A percentile compares a stretch with the other conserved stretches of the same genome.
phyloP scores from a whole-genome alignment of 83 land plant species.

The Thuja plicata region DNA sequence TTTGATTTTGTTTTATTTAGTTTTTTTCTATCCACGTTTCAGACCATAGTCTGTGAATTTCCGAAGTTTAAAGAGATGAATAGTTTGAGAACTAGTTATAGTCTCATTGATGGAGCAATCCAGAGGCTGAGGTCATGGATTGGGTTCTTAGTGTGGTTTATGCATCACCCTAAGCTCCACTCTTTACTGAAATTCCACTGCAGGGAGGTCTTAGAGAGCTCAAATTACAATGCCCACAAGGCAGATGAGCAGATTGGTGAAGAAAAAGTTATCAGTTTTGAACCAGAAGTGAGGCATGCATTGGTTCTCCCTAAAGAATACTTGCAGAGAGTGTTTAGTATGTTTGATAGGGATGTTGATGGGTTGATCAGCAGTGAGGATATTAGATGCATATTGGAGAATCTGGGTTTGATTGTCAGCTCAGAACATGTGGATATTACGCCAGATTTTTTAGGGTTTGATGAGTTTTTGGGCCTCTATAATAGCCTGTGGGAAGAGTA shows the following conservation, averaged over 20 bases:
- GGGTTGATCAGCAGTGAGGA: conserved; percentile 11
- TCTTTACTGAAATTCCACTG: not conserved
- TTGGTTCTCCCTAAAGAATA: not conserved
- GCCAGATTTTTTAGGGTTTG: conserved; percentile 1
- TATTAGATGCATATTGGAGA: not conserved
- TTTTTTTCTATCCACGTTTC: too few relatives aligned
- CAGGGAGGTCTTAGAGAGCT: not conserved
- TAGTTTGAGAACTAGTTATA: not conserved
- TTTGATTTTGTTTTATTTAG: too few relatives aligned
- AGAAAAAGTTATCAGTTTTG: not conserved
- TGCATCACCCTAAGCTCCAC: conserved; percentile 1
- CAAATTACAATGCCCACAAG: not conserved
- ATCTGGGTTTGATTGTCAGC: not conserved
- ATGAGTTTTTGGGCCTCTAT: conserved; percentile 7
- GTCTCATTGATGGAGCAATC: not conserved
- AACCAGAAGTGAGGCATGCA: not conserved
- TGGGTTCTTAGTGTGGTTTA: not conserved
- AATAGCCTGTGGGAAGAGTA: conserved; percentile 13
- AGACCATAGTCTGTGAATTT: too few relatives aligned
- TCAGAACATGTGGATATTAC: not conserved
- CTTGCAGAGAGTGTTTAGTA: not conserved
- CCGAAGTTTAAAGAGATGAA: not conserved
- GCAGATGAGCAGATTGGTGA: not conserved
- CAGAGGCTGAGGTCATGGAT: conserved; percentile 4
- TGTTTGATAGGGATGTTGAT: conserved; percentile 9